Base-by-base conservation (phyloP, 1,139 yeast species). In the Taiozyma sp. region DNA sequence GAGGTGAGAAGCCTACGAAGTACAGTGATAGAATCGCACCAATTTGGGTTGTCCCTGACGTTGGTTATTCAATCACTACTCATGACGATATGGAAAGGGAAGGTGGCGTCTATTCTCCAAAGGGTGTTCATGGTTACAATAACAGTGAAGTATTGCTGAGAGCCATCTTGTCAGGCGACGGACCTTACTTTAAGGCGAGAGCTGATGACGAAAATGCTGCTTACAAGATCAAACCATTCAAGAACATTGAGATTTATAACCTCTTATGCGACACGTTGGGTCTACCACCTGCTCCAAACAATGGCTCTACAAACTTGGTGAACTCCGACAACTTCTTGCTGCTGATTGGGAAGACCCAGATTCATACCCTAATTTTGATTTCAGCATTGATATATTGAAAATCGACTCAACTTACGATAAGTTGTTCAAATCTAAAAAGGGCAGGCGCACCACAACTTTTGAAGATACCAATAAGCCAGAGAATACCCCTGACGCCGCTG, bases 51-150 rank as follows among this genome's bases (percentile, higher is more conserved):
- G 71, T 90, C 2, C 97, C 97, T 0, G 76, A 82, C 34, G 83
- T 88, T 6, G 97, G 97, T 0, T 90, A 86, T 70, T 74, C 87
- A 0, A 68, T 89, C n/a, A 79, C 89, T 1, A 85, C 90, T 2
- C 78, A 75, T 52, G 72, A 75, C 19, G 79, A 78, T 54, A 78
- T 82, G 76, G 73, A 76, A 34, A 72, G 73, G 1, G 74, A 75
- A 59, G 67, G 68, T 35, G 66, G 71, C 48, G 75, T 78, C 28
- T 85, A 85, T 64, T 66, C 68, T 39, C 88, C 93, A 3, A 76
- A 73, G 50, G 97, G 97, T 5, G 86, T 85, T 0, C 96, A 88
- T 65, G 97, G 97, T 0, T 90, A 88, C 63, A 81, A 86, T 62
- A 85, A 85, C 62, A 76, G 83, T 0, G 90, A 85, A 56, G 75